phyloP scores from a whole-genome alignment of 1,139 yeast genomes.

The Arxiozyma bovina region DNA sequence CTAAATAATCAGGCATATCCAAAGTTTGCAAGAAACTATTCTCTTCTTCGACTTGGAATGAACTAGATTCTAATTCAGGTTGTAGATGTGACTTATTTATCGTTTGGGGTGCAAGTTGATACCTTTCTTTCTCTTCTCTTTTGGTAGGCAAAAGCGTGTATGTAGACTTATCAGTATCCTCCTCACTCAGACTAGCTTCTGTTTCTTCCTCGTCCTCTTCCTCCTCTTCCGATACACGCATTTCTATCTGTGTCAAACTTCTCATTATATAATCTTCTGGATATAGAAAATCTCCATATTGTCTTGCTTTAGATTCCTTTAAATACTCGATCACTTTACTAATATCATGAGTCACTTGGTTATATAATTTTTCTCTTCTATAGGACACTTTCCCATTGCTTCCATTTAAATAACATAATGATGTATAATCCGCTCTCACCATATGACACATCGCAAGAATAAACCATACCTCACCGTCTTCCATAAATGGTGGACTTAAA shows the following conservation, averaged over 20 bases:
- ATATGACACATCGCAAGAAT: constrained; percentile 25
- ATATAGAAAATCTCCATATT: not conserved
- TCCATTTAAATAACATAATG: constrained; percentile 8
- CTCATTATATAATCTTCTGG: constrained; percentile 2
- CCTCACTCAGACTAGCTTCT: not conserved
- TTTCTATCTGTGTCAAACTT: not conserved
- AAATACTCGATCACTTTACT: constrained; percentile 7
- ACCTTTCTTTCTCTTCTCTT: not conserved
- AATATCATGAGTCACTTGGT: constrained; percentile 19
- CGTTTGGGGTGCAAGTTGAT: not conserved
- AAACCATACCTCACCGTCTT: constrained; percentile 29
- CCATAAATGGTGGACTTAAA: constrained; percentile 28
- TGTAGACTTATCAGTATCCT: not conserved
- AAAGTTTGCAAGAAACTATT: constrained; percentile 3
- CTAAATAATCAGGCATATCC: not conserved
- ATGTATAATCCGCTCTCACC: constrained; percentile 22
- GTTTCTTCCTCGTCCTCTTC: not conserved
- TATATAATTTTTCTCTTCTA: constrained; percentile 20
- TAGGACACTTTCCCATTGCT: constrained; percentile 3
- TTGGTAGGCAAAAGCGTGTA: not conserved
- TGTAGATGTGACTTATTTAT: not conserved
- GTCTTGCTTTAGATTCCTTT: constrained; percentile 2
- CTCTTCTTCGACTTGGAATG: constrained; percentile 3
- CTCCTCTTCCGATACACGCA: not conserved
- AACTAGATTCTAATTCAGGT: not conserved